These are phyloP conservation scores for Phytophthora agathidicida DNA, from an alignment of 352 stramenopile genomes.

Conservation along the genomic window DNA sequence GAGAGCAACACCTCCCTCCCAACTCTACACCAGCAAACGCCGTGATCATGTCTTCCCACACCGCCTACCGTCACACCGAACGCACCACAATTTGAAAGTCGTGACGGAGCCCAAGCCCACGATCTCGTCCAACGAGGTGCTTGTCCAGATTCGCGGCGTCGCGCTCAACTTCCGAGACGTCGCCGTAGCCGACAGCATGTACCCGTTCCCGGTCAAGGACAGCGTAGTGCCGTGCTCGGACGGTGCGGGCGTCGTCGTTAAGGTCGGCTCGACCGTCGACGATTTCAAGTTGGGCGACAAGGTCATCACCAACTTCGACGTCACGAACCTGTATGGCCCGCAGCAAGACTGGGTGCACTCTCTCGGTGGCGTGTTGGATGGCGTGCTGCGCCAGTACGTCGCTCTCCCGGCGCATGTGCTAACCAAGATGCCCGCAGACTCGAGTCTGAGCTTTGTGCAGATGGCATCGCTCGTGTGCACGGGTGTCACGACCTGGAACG, in stretches of 20 bases:
- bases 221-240: conserved; percentile 24
- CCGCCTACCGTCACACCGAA: conserved; percentile 23
- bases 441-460: conserved; percentile 19
- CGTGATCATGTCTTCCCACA: conserved; percentile 12
- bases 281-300: conserved; percentile 14
- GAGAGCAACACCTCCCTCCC: too few species aligned
- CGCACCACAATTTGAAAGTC: conserved; percentile 11
- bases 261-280: conserved; percentile 9
- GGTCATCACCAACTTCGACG: conserved; percentile 26
- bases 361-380: conserved; percentile 11
- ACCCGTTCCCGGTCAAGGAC: conserved; percentile 16
- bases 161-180: conserved; percentile 28
- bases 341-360: conserved; percentile 4
- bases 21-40: too few species aligned
- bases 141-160: conserved; percentile 30
- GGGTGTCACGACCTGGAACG: conserved; percentile 26
- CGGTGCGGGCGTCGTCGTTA: conserved; percentile 16
- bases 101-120: conserved; percentile 3
- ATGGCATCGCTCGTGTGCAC: conserved; percentile 27
- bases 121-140: conserved; percentile 20
- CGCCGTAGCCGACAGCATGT: conserved; percentile 9
- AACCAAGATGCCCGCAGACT: conserved; percentile 18
- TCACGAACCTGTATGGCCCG: conserved; percentile 21
- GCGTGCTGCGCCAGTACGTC: conserved; percentile 24
- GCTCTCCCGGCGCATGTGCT: conserved; percentile 10